A percentile compares a stretch with the other conserved stretches of the same genome.
phyloP scores from a whole-genome alignment of 2,329 filamentous ascomycete genomes.

The Knufia fluminis region DNA sequence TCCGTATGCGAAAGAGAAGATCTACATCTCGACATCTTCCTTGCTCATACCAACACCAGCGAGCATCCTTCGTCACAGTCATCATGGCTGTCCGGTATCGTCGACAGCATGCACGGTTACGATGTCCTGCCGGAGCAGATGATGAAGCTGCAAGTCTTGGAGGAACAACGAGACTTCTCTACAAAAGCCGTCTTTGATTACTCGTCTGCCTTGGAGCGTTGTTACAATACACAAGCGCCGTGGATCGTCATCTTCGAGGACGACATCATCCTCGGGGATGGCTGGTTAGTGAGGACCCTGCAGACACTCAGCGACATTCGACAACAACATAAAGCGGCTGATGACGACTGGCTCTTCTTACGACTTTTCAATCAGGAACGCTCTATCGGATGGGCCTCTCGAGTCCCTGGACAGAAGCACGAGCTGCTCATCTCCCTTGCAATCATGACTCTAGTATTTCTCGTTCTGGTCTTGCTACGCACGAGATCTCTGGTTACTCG shows the following conservation, averaged over 20 bases:
- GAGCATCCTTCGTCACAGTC: no score
- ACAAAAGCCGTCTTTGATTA: constrained; percentile 23
- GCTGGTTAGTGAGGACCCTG: constrained; percentile 28
- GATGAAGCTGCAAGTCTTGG: background rate
- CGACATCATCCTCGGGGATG: constrained; percentile 31
- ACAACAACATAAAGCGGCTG: background rate
- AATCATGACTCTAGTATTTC: no score
- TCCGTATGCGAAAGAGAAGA: no score
- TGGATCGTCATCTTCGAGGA: constrained; percentile 32
- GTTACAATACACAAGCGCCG: constrained; percentile 24
- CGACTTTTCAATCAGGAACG: constrained; percentile 30
- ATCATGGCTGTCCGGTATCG: no score
- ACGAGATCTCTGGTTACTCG: no score
- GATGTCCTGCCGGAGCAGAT: background rate
- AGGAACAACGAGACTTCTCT: background rate
- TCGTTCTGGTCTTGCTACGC: no score
- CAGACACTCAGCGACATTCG: constrained; percentile 18
- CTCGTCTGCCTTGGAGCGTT: constrained; percentile 25
- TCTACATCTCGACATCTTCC: no score
- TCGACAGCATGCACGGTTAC: no score
- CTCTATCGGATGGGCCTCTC: constrained; percentile 20
- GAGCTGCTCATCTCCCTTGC: no score
- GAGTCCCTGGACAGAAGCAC: no score
- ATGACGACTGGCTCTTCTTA: constrained; percentile 25
- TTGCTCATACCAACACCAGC: no score